These are phyloP conservation scores for Fusarium compactum DNA, from an alignment of 2,329 filamentous ascomycete species.

Conservation along the genomic window DNA sequence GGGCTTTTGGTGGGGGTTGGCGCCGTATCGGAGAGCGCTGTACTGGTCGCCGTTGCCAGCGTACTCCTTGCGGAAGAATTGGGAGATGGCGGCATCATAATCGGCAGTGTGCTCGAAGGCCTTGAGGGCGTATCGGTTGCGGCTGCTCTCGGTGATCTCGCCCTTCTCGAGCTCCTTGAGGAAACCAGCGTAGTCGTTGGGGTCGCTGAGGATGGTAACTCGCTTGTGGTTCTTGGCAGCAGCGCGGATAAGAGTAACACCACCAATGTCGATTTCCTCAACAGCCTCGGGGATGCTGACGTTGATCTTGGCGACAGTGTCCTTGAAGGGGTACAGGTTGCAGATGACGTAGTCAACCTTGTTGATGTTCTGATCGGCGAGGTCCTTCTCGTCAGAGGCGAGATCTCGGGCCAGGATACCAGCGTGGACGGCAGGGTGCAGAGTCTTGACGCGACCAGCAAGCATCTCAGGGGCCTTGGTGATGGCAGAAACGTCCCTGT, in stretches of 20 bases:
- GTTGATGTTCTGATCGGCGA: slow-evolving; percentile 93
- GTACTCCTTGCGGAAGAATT: slow-evolving; percentile 98
- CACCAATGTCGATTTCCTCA: slow-evolving; percentile 98
- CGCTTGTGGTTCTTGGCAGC: slow-evolving; percentile 98
- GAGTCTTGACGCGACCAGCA: slow-evolving; percentile 85
- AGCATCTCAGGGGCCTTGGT: slow-evolving; percentile 98
- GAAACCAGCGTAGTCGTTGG: slow-evolving; percentile 93
- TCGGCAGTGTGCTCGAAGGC: slow-evolving; percentile 98
- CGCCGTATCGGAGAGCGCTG: slow-evolving; percentile 89
- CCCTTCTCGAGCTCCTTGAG: slow-evolving; percentile 89
- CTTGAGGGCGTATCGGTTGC: slow-evolving; percentile 93
- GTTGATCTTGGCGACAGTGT: slow-evolving; percentile 96
- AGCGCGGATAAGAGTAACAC: slow-evolving; percentile 94
- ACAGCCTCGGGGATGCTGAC: slow-evolving; percentile 97
- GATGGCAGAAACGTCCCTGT: slow-evolving; percentile 94
- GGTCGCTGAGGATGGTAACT: slow-evolving; percentile 96
- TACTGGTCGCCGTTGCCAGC: slow-evolving; percentile 87
- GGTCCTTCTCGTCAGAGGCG: slow-evolving; percentile 95
- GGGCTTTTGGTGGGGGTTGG: slow-evolving; percentile 98
- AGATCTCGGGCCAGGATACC: slow-evolving; percentile 95
- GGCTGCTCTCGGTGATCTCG: slow-evolving; percentile 85
- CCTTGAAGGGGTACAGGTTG: slow-evolving; percentile 99
- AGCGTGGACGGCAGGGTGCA: slow-evolving; percentile 91
- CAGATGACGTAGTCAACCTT: slow-evolving; percentile 97
- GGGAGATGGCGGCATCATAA: slow-evolving; percentile 93